Evolutionary conservation across 805 yeast genomes (phyloP), one percentile per base, ranked within the genome.

Genomic region (Alloascoidea africana): DNA sequence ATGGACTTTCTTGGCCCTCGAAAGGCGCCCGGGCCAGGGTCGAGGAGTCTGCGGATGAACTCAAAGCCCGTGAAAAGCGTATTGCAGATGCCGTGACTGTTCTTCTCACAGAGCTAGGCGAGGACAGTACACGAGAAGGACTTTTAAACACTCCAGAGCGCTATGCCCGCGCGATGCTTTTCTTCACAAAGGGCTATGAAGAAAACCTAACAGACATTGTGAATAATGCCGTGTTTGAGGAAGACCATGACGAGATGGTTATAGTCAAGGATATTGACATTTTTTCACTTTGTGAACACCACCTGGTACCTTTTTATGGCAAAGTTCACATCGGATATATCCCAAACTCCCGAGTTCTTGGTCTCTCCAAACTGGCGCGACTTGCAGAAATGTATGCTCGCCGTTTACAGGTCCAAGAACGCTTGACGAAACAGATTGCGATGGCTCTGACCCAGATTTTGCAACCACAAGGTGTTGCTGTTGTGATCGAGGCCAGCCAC

Each of bases 161-260:
- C 45, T 91, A 87, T 56, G 98, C 99, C 0, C 68, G 93, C 42
- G 98, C 99, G 3, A 84, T 91, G 94, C 66, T 91, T 34, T 89
- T 66, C 52, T 85, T 91, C 65, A 91, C 99, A 15, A 84, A 85
- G 54, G 99, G 99, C 16, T 91, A 91, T 53, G 95, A 89, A 58
- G 94, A 87, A 47, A 87, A 86, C 55, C 80, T 91, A 42, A 69
- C 83, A 44, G 94, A 84, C 52, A 95, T 86, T 17, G 81, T 91
- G 51, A 89, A 91, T 50, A 69, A 87, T 42, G 98, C 98, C 0
- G 94, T 91, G 4, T 91, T 91, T 49, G 96, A 91, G 55, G 97
- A 91, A 55, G 94, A 91, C 54, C 98, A 91, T 54, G 97, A 91
- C 56, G 99, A 91, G 54, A 91, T 91, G 97, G 97, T 91, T 36